Percentiles rank a stretch among this genome's conserved stretches.
Conservation (phyloP, 106 monocot genomes). For the Posidonia australis region DNA sequence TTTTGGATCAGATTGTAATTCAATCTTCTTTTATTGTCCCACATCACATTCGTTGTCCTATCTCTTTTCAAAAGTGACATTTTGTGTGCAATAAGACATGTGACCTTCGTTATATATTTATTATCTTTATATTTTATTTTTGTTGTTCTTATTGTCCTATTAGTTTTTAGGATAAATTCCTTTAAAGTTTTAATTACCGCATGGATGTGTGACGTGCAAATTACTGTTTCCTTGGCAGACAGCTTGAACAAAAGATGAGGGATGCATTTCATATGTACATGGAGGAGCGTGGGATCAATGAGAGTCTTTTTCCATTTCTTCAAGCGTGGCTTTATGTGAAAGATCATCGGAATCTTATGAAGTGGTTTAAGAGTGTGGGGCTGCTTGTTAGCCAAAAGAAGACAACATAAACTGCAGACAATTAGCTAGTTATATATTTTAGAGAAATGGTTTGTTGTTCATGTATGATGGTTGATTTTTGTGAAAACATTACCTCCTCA, state of each 20-base stretch:
- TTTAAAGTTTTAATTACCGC: no score
- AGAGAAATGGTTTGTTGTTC: neutral
- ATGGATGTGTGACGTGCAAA: neutral
- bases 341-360: conserved; percentile 80
- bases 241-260: conserved; percentile 70
- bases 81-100: no score
- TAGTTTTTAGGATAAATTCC: no score
- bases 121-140: no score
- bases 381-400: conserved; percentile 43
- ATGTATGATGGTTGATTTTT: neutral
- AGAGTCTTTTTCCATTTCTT: conserved; percentile 74
- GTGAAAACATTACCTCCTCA: no score
- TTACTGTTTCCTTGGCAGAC: conserved; percentile 22
- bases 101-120: no score
- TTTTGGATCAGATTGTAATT: no score
- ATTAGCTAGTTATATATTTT: neutral
- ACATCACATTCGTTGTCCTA: no score
- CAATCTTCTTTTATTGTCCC: no score
- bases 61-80: no score
- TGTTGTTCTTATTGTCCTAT: no score
- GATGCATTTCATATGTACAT: conserved; percentile 80
- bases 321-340: conserved; percentile 98
- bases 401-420: conserved; percentile 2
- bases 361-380: conserved; percentile 77
- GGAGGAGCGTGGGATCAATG: conserved; percentile 77